Base-by-base conservation (phyloP, 2,329 filamentous ascomycete genomes). In the Dothideomycetes sp. region DNA sequence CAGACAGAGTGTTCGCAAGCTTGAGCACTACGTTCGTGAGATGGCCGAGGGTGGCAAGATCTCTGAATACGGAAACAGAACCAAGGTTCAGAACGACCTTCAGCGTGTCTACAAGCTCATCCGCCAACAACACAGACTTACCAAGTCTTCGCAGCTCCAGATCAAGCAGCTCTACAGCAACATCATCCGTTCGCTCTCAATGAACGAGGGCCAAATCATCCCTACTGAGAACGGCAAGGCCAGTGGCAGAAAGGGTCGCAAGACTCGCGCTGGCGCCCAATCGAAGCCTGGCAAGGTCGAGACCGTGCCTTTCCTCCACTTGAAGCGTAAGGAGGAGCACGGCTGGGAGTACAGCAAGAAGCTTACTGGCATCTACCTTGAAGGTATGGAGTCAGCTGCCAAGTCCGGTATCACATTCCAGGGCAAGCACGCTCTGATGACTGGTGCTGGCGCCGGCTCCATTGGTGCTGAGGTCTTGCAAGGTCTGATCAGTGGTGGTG, bases 281-380 rank as follows among this genome's bases (percentile, higher is more conserved):
- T 68, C 72, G 54, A 93, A 91, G 71, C 64, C 71, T 44, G 87
- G 87, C 63, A 95, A 94, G 71, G 80, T 93, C 43, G 89, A 96
- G 69, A 94, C 91, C 13, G 93, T 98, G 52, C 91, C 91, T 23
- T 98, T 98, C 78, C 69, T 98, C 39, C 91, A 98, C 62, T 71
- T 98, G 44, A 95, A 95, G 76, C 84, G 86, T 64, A 93, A 94
- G 66, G 80, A 84, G 40, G 78, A 88, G 47, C 83, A 94, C 56
- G 89, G 89, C 47, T 98, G 91, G 91, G 88, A 96, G 58, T 98
- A 96, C 71, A 96, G 86, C 78, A 98, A 96, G 76, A 95, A 93
- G 70, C 76, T 98, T 44, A 96, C 91, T 17, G 84, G 85, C 43
- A 65, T 88, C 52, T 98, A 98, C 61, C 77, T 98, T 23, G 86